These are phyloP conservation scores for Xylariaceae sp. DNA, from an alignment of 2,329 filamentous ascomycete genomes.

Conservation along the genomic window DNA sequence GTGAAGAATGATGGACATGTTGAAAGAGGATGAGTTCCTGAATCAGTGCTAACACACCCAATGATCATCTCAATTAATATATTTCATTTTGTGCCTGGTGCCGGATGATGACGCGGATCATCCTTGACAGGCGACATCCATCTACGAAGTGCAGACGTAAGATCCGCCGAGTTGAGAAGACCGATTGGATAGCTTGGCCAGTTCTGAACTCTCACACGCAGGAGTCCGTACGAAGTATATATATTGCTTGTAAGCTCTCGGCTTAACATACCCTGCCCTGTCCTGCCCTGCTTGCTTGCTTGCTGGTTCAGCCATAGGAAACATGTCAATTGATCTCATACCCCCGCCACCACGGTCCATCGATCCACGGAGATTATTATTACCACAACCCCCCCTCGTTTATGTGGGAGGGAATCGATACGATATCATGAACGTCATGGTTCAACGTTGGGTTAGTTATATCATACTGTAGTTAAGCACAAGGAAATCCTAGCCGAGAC, in stretches of 20 bases:
- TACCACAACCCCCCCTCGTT: no score
- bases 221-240: no score
- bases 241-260: background rate
- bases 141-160: background rate
- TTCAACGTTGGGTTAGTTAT: no score
- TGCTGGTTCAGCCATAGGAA: background rate
- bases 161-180: background rate
- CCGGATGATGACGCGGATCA: background rate
- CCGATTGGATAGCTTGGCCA: background rate
- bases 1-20: no score
- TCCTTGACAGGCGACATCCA: background rate
- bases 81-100: slow-evolving; percentile 5
- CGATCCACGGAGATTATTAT: background rate
- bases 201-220: background rate
- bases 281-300: no score
- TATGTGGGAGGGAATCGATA: no score
- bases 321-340: background rate
- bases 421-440: no score
- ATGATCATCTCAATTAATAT: slow-evolving; percentile 11
- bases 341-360: background rate
- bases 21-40: background rate
- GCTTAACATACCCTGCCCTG: background rate
- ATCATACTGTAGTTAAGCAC: background rate
- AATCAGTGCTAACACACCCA: background rate
- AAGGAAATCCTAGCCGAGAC: background rate